These are phyloP conservation scores for Penicillium roqueforti DNA, from an alignment of 495 filamentous ascomycete species.

Conservation along the genomic window DNA sequence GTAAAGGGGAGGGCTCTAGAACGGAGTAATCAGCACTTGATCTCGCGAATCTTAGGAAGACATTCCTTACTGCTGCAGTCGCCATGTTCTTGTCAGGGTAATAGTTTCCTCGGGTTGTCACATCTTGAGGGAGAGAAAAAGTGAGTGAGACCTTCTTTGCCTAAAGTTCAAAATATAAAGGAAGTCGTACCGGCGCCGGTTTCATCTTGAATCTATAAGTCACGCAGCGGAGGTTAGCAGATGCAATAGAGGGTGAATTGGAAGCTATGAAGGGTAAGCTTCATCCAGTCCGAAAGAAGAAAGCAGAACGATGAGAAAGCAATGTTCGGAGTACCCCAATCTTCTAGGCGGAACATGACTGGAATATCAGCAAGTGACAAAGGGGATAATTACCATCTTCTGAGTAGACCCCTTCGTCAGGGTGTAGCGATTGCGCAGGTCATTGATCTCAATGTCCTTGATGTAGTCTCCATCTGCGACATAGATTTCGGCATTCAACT, in stretches of 20 bases:
- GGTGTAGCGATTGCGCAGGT: conserved; percentile 93
- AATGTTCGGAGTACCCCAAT: conserved; percentile 13
- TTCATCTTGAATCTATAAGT: conserved; percentile 98
- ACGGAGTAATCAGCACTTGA: conserved; percentile 1
- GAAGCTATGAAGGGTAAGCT: conserved; percentile 85
- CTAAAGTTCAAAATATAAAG: conserved; percentile 40
- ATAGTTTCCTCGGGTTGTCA: conserved; percentile 94
- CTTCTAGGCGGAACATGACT: conserved; percentile 39
- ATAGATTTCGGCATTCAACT: conserved; percentile 82
- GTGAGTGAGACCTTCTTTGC: conserved; percentile 54
- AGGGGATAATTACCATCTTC: conserved; percentile 96
- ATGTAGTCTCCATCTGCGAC: conserved; percentile 95
- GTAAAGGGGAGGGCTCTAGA: conserved; percentile 85
- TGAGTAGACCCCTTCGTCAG: conserved; percentile 97
- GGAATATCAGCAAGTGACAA: conserved; percentile 74
- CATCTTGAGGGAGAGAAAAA: conserved; percentile 70
- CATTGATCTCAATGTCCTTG: conserved; percentile 97
- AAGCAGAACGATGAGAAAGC: conserved; percentile 30
- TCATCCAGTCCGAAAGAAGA: conserved; percentile 57
- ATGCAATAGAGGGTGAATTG: conserved; percentile 77
- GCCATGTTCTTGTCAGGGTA: conserved; percentile 98
- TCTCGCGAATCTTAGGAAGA: not conserved
- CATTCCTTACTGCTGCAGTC: conserved; percentile 71
- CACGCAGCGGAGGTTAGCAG: conserved; percentile 94
- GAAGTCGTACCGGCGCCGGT: conserved; percentile 98